These are phyloP conservation scores for Phialemoniopsis sp. DNA, from an alignment of 2,329 filamentous ascomycete genomes.

Conservation along the genomic window DNA sequence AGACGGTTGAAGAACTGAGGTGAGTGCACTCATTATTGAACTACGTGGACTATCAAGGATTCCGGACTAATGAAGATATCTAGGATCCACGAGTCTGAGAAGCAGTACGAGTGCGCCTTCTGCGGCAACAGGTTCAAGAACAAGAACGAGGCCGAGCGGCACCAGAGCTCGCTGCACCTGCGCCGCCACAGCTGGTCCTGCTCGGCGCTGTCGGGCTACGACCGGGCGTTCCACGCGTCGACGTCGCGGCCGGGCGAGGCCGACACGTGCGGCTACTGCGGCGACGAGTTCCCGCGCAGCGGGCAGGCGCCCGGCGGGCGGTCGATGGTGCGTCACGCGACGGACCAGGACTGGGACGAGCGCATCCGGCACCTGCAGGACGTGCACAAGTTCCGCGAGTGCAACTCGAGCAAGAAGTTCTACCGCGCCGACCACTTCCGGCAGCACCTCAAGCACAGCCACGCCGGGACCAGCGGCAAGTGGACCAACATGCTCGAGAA, in stretches of 20 bases:
- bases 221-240: constrained; percentile 84
- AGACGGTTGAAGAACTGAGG: constrained; percentile 78
- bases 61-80: too few relatives aligned
- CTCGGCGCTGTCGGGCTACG: constrained; percentile 72
- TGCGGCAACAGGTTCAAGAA: constrained; percentile 98
- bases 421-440: constrained; percentile 96
- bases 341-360: constrained; percentile 82
- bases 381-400: constrained; percentile 95
- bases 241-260: constrained; percentile 59
- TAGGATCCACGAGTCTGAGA: constrained; percentile 87
- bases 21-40: constrained; percentile 47
- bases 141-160: constrained; percentile 95
- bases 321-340: constrained; percentile 43
- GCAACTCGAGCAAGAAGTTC: constrained; percentile 98
- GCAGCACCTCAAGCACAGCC: constrained; percentile 96
- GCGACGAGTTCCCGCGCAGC: constrained; percentile 72
- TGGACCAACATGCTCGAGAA: constrained; percentile 99
- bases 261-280: constrained; percentile 93
- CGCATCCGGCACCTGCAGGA: constrained; percentile 84
- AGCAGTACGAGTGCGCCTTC: constrained; percentile 90
- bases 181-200: constrained; percentile 96
- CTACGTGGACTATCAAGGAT: constrained; percentile 6
- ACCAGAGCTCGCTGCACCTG: constrained; percentile 92
- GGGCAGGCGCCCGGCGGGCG: constrained; percentile 33
- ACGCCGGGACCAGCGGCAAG: constrained; percentile 92